Percentiles rank a stretch among this genome's conserved stretches.
Conservation (phyloP, 2,329 filamentous ascomycete species). For the Aureobasidium sp. region DNA sequence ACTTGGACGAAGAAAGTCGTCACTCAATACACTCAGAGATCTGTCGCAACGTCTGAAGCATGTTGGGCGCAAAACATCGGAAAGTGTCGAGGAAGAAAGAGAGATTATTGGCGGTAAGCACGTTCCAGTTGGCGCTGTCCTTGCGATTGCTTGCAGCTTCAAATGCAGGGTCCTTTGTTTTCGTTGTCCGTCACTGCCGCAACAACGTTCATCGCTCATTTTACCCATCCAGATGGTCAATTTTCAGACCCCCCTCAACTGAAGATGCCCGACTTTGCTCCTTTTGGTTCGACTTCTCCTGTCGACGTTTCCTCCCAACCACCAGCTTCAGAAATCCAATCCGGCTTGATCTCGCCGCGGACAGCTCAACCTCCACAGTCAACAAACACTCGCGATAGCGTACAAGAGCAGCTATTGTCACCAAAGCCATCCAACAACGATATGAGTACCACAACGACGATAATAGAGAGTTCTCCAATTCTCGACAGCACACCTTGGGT, state of each 20-base stretch:
- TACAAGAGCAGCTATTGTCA: conserved; percentile 2
- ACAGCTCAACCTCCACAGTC: background rate
- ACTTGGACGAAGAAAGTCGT: conserved; percentile 2
- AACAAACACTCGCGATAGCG: conserved; percentile 1
- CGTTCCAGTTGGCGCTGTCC: conserved; percentile 11
- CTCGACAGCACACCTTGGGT: conserved; percentile 18
- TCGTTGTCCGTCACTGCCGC: conserved; percentile 6
- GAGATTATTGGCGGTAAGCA: conserved; percentile 14
- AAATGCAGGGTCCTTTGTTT: conserved; percentile 10
- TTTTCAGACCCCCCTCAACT: conserved; percentile 3
- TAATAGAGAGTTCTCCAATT: background rate
- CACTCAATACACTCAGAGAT: background rate
- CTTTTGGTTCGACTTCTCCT: background rate
- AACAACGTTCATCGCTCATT: conserved; percentile 13
- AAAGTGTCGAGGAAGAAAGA: conserved; percentile 3
- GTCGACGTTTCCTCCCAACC: background rate
- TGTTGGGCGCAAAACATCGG: background rate
- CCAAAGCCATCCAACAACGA: background rate
- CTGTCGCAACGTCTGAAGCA: background rate
- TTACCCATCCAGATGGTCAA: conserved; percentile 9
- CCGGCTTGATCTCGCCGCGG: background rate
- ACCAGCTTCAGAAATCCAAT: background rate
- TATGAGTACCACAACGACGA: conserved; percentile 3
- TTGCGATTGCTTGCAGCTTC: conserved; percentile 5
- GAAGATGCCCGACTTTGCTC: conserved; percentile 12